Evolutionary conservation across 306 rosid genomes (phyloP).

Genomic region (Quercus suber): DNA sequence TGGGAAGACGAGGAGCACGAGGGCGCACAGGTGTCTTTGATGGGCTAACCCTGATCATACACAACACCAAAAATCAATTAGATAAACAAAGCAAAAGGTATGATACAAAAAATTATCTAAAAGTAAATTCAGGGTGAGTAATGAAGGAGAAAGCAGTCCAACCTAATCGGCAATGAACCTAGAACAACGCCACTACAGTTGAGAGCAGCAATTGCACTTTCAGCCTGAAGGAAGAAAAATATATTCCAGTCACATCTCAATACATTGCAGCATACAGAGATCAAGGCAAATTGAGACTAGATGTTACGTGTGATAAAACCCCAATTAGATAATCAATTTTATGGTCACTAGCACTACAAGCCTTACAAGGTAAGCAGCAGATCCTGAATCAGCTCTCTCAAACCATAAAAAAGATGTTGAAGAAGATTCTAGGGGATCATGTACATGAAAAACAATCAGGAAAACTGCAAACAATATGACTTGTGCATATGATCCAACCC

Average conservation of each 20-base stretch:
- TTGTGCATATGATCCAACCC: neutral
- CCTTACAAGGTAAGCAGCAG: neutral
- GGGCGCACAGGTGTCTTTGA: slow-evolving; percentile 89
- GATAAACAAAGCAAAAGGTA: neutral
- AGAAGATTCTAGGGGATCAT: too few relatives aligned
- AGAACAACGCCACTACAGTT: slow-evolving; percentile 95
- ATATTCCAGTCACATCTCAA: neutral
- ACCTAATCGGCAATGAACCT: slow-evolving; percentile 97
- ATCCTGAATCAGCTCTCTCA: neutral
- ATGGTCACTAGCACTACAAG: neutral
- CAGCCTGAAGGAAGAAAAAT: slow-evolving; percentile 58
- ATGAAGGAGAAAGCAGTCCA: slow-evolving; percentile 3
- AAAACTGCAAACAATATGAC: neutral
- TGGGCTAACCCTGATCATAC: slow-evolving; percentile 76
- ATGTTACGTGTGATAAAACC: slow-evolving; percentile 5
- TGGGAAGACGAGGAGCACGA: slow-evolving; percentile 53
- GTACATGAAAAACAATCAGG: too few relatives aligned
- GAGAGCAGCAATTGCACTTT: slow-evolving; percentile 96
- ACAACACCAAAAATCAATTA: slow-evolving; percentile 7
- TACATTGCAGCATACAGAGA: neutral
- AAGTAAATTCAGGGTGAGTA: neutral
- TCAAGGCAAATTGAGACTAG: neutral
- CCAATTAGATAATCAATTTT: neutral
- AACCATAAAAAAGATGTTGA: too few relatives aligned
- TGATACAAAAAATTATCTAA: neutral